These are phyloP conservation scores for Scalesia atractyloides DNA, from an alignment of 129 eudicot genomes.

Conservation along the genomic window DNA sequence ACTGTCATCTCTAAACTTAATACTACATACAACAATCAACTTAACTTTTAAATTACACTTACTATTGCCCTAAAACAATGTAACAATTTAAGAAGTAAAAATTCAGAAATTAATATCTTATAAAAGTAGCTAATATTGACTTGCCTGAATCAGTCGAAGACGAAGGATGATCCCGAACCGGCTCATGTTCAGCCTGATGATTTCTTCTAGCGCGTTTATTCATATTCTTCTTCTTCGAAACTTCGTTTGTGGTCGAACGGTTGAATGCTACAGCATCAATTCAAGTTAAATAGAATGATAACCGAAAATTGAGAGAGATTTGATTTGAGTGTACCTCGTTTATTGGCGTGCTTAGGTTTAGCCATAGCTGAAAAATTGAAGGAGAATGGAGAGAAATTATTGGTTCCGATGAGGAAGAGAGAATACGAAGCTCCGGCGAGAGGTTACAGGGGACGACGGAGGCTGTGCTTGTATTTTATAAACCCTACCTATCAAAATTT, in stretches of 20 bases:
- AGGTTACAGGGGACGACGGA: too few species aligned
- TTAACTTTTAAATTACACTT: neutral
- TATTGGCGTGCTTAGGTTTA: conserved; percentile 21
- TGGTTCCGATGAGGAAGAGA: too few species aligned
- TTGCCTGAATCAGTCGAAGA: conserved; percentile 43
- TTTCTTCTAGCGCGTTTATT: conserved; percentile 35
- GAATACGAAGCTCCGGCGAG: too few species aligned
- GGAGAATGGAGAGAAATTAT: neutral
- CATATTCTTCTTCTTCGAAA: neutral
- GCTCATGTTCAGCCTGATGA: conserved; percentile 10
- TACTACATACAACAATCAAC: neutral
- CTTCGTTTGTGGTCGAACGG: conserved; percentile 1
- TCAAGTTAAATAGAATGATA: neutral
- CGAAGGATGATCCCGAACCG: conserved; percentile 21
- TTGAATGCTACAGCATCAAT: conserved; percentile 9
- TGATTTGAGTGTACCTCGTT: conserved; percentile 15
- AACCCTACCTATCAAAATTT: too few species aligned
- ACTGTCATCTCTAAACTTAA: neutral
- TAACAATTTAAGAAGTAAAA: neutral
- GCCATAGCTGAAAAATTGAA: conserved; percentile 8
- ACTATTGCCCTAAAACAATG: neutral
- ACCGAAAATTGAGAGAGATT: neutral
- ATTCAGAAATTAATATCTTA: neutral
- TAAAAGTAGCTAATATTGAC: neutral
- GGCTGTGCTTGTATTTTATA: too few species aligned